Evolutionary conservation across 768 basidiomycete species (phyloP).

Genomic region (Coprinopsis strossmayeri): DNA sequence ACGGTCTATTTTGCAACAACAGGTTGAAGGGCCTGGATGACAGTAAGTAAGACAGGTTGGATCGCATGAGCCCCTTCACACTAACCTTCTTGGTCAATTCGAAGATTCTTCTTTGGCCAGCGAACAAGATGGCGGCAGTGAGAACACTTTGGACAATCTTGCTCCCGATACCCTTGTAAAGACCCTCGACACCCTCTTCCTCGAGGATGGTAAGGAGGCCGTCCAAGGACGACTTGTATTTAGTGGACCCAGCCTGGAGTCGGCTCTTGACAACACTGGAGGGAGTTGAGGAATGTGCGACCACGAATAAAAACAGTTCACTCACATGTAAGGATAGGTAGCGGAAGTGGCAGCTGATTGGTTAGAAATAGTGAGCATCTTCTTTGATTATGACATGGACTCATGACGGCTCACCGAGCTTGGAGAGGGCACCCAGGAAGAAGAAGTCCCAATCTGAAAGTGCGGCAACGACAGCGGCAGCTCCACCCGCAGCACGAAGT

Average conservation of each 20-base stretch:
- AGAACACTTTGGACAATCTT: constrained; percentile 91
- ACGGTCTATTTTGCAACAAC: constrained; percentile 3
- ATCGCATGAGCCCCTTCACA: background rate
- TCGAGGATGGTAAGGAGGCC: constrained; percentile 73
- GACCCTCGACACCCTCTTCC: constrained; percentile 74
- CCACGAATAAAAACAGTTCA: background rate
- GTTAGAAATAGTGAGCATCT: background rate
- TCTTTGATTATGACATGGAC: background rate
- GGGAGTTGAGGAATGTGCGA: background rate
- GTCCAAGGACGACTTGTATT: constrained; percentile 70
- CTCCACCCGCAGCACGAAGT: constrained; percentile 40
- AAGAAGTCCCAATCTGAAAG: constrained; percentile 90
- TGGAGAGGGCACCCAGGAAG: constrained; percentile 89
- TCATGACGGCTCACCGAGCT: constrained; percentile 53
- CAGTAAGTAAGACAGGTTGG: too few relatives aligned
- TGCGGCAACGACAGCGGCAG: constrained; percentile 36
- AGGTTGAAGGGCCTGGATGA: background rate
- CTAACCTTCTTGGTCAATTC: constrained; percentile 56
- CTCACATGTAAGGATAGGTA: constrained; percentile 46
- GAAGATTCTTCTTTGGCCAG: constrained; percentile 77
- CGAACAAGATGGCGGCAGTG: constrained; percentile 91
- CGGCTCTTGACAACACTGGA: constrained; percentile 69
- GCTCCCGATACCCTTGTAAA: constrained; percentile 82
- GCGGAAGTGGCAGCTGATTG: constrained; percentile 39
- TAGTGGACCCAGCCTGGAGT: constrained; percentile 68